phyloP scores from a whole-genome alignment of 2,329 filamentous ascomycete genomes.

The Aureobasidium sp. region DNA sequence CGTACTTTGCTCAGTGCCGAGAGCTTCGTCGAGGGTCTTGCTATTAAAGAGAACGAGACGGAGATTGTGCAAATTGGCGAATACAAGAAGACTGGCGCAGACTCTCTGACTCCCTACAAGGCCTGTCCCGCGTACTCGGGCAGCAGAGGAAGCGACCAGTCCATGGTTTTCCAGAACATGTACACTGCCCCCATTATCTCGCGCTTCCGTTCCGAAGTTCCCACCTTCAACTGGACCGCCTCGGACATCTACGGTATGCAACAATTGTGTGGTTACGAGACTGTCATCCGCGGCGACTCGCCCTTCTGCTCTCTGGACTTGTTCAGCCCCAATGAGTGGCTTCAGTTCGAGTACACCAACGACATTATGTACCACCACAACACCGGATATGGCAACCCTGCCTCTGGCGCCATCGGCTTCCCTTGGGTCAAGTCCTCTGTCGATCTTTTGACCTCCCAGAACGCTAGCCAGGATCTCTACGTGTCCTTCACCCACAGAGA shows the following conservation, averaged over 20 bases:
- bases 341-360: conserved; percentile 57
- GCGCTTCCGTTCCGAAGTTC: conserved; percentile 45
- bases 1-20: conserved; percentile 50
- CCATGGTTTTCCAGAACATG: conserved; percentile 37
- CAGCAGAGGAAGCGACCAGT: conserved; percentile 47
- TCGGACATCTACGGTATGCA: conserved; percentile 57
- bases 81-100: conserved; percentile 47
- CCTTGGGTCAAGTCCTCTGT: conserved; percentile 60
- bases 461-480: conserved; percentile 48
- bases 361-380: conserved; percentile 65
- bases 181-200: conserved; percentile 55
- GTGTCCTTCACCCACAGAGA: conserved; percentile 63
- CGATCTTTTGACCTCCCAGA: conserved; percentile 31
- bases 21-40: conserved; percentile 49
- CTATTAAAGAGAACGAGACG: conserved; percentile 45
- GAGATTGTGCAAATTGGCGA: conserved; percentile 49
- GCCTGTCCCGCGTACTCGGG: conserved; percentile 55
- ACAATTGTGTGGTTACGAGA: conserved; percentile 64
- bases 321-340: conserved; percentile 53
- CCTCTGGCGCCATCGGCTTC: conserved; percentile 52
- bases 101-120: conserved; percentile 56
- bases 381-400: conserved; percentile 51
- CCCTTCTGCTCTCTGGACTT: conserved; percentile 53
- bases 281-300: conserved; percentile 55
- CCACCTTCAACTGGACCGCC: conserved; percentile 53